Percentiles rank a stretch among this genome's conserved stretches.
Evolutionary conservation across 73 alveolate species (phyloP).

Genomic region (Blepharisma stoltei): DNA sequence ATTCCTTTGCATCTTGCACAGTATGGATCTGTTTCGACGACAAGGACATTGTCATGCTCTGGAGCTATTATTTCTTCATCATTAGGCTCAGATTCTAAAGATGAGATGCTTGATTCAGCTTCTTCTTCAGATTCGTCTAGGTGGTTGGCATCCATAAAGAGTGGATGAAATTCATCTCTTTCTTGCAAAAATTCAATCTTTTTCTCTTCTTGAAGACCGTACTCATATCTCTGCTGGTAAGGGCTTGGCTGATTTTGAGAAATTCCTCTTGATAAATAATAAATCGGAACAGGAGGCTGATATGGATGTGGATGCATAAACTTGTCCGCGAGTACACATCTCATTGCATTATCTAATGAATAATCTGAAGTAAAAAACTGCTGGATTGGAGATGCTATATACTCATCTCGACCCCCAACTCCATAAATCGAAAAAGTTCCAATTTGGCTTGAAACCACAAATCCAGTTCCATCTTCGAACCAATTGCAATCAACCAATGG

Average conservation of each 20-base stretch:
- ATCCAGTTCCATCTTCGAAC: neutral
- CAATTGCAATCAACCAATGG: neutral
- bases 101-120: too few species aligned
- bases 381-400: neutral
- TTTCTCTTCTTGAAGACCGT: too few species aligned
- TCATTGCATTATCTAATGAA: neutral
- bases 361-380: constrained; percentile 18
- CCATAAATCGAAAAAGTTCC: constrained; percentile 6
- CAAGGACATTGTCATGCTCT: constrained; percentile 2
- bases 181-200: too few species aligned
- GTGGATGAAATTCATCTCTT: too few species aligned
- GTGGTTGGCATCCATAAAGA: too few species aligned
- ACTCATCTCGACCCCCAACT: neutral
- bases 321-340: neutral
- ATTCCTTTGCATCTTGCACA: neutral
- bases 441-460: neutral
- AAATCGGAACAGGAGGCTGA: constrained; percentile 15
- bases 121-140: too few species aligned
- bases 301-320: neutral
- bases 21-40: neutral
- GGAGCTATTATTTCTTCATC: too few species aligned
- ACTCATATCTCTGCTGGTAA: neutral
- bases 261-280: constrained; percentile 3
- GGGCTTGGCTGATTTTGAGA: neutral
- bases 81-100: too few species aligned